A percentile compares a stretch with the other conserved stretches of the same genome.
Conservation (phyloP, 2,329 filamentous ascomycete species). For the Alternaria dauci region DNA sequence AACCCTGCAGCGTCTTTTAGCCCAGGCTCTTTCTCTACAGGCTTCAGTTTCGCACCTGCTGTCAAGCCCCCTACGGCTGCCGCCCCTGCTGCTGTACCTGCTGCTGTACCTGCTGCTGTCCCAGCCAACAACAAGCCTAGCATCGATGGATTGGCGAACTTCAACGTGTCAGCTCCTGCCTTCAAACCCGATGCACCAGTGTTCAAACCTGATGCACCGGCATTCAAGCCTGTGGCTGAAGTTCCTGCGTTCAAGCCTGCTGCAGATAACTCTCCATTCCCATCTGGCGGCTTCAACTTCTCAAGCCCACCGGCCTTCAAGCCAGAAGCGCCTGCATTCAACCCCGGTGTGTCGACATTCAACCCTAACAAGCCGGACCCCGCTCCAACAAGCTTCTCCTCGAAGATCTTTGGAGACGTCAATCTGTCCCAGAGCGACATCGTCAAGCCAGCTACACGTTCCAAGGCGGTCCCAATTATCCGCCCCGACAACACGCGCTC, state of each 20-base stretch:
- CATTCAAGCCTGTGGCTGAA: constrained; percentile 38
- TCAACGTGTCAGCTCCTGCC: constrained; percentile 73
- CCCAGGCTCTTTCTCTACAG: constrained; percentile 55
- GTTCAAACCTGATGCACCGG: constrained; percentile 75
- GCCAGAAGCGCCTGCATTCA: constrained; percentile 80
- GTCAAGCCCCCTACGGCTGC: constrained; percentile 54
- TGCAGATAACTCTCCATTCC: constrained; percentile 23
- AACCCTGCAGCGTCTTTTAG: constrained; percentile 64
- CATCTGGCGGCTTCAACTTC: constrained; percentile 34
- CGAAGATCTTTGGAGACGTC: constrained; percentile 49
- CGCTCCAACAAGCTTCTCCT: constrained; percentile 41
- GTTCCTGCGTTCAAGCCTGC: constrained; percentile 25
- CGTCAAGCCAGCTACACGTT: constrained; percentile 72
- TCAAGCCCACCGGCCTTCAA: constrained; percentile 37
- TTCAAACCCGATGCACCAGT: constrained; percentile 81
- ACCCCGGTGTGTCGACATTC: constrained; percentile 35
- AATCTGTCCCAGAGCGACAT: constrained; percentile 69
- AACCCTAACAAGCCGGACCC: constrained; percentile 30
- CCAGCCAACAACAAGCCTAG: constrained; percentile 53
- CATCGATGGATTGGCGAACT: constrained; percentile 52
- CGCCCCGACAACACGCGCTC: constrained; percentile 61
- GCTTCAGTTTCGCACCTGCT: constrained; percentile 53
- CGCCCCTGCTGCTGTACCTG: constrained; percentile 49
- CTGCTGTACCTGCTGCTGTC: constrained; percentile 52
- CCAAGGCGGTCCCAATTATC: constrained; percentile 85